A percentile compares a stretch with the other conserved stretches of the same genome.
Conservation (phyloP, 129 eudicot species). For the Lactuca saligna region DNA sequence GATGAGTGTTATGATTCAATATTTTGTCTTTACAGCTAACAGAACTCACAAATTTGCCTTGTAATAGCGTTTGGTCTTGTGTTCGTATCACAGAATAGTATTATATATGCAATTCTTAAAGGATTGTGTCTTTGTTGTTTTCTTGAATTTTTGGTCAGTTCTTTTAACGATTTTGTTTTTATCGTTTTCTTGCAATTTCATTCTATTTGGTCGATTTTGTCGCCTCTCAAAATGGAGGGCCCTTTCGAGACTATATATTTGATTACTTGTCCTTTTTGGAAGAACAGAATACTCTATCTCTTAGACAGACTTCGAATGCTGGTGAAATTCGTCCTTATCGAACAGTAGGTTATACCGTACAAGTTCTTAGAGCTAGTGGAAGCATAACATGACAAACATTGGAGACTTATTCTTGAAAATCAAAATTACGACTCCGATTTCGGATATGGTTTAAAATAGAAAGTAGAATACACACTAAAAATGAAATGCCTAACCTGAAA, state of each 20-base stretch:
- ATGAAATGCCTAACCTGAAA: too few species aligned
- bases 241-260: too few species aligned
- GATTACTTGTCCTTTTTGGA: too few species aligned
- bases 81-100: not conserved
- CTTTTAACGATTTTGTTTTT: not conserved
- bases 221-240: too few species aligned
- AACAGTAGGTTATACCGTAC: not conserved
- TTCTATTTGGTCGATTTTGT: not conserved
- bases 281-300: not conserved
- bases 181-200: not conserved
- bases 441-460: too few species aligned
- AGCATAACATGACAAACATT: not conserved
- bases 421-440: too few species aligned
- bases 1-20: not conserved
- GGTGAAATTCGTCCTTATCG: not conserved
- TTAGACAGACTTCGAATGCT: not conserved
- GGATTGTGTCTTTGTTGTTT: not conserved
- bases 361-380: not conserved
- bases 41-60: too few species aligned
- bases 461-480: too few species aligned
- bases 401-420: too few species aligned
- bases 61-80: not conserved
- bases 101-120: too few species aligned
- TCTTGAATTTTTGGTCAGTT: not conserved
- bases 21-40: too few species aligned